Base-by-base conservation (phyloP, 306 rosid species). In the Sesbania bispinosa region DNA sequence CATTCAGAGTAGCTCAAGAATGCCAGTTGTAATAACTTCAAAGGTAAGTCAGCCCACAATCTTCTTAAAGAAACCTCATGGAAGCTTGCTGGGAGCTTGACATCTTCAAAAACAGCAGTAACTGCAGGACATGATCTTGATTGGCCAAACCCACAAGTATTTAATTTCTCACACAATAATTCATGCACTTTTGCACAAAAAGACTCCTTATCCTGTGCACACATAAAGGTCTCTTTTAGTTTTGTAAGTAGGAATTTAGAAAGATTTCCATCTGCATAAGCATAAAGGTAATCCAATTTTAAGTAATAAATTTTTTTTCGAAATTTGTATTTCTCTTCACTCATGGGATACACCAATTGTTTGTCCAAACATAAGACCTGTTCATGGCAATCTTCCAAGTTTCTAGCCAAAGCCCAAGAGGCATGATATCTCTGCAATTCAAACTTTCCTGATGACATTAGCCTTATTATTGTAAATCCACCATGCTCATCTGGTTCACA, bases 391-490 rank as follows among this genome's bases (percentile, higher is more conserved):
- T 58, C 55, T 71, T 83, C 82, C 13, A 69, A 33, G 29, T 54
- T 63, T 24, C 67, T 74, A 51, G 77, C 33, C 3, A 46, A 53
- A 52, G 46, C 53, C 90, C 83, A 77, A 0, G 87, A 79, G 27
- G 97, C 88, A 26, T 38, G 59, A 67, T 86, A 90, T 62, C 86
- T 81, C 74, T 90, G 94, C 68, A 80, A 71, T 76, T 90, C 97
- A 75, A 90, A 83, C 74, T 60, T 78, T 65, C 96, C 90, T 8
- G 94, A 84, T 8, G 88, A 88, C 82, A 81, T 54, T 20, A 88
- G 84, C 76, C 94, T 83, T 57, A 88, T 35, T 71, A 88, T 13
- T 2, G 92, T 84, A 81, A 88, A 88, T 14, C 94, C 91, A 16
- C 90, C 97, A 71, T 80, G 75, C 53, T 81, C 81, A 73, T 86